Evolutionary conservation across 2,329 filamentous ascomycete genomes (phyloP), one percentile per base, ranked within the genome.

Genomic region (Fusarium goolgardi): DNA sequence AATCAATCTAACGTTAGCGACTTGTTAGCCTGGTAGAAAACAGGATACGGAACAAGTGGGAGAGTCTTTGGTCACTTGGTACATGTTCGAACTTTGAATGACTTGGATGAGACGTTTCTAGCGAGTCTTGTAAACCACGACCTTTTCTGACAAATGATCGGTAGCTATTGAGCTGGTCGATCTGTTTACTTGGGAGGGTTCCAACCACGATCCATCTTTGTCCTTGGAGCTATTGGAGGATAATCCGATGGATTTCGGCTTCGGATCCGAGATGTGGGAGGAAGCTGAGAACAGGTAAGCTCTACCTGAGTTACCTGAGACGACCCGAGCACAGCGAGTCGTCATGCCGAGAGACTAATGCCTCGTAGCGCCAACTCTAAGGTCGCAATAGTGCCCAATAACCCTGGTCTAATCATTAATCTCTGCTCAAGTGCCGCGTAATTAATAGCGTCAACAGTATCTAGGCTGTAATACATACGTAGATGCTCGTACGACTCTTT

Each of bases 201-300:
- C 32, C n/a, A 21, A 27, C 23, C 25, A 8, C 10, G 18, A 20
- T 45, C 27, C 18, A 45, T 45, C 27, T 16, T 20, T 45, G 43
- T 31, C 21, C 37, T n/a, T 11, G n/a, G 20, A 39, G 12, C n/a
- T 12, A 40, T 15, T 47, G 23, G 29, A 18, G 12, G 40, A 51
- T 21, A 11, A 7, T 29, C 61, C 59, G 61, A 64, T 43, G 41
- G 35, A 64, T 64, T 39, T 53, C 53, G 61, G 59, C 20, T 62
- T 37, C 25, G 43, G 23, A 45, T 41, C 47, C 41, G 47, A 39
- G 61, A 39, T 34, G 46, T 59, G 61, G 61, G 59, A 50, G 46
- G 20, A 34, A 27, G 44, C n/a, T 31, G 47, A 51, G 47, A 9
- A 18, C 18, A 21, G 12, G 46, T 35, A 31, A 49, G 29, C 29